Evolutionary conservation across 2,329 filamentous ascomycete genomes (phyloP).

Genomic region (Pseudocercospora fijiensis): DNA sequence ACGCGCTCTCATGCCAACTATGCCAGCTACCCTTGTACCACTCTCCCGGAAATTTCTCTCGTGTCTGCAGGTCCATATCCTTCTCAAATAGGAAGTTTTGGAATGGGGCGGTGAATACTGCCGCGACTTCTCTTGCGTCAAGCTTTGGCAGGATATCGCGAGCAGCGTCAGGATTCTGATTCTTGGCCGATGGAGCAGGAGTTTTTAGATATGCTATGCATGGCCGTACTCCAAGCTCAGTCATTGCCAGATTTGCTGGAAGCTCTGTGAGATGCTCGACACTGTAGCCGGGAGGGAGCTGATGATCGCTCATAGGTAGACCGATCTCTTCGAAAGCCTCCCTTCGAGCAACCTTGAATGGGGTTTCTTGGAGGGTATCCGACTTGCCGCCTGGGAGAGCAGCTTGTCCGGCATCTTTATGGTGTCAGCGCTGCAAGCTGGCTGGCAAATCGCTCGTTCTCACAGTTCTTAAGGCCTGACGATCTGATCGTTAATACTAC

Average conservation of each 20-base stretch:
- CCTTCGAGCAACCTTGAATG: slow-evolving; percentile 78
- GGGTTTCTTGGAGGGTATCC: slow-evolving; percentile 55
- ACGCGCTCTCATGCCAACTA: slow-evolving; percentile 72
- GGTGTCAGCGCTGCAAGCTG: slow-evolving; percentile 3
- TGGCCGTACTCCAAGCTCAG: slow-evolving; percentile 51
- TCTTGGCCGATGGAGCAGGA: slow-evolving; percentile 51
- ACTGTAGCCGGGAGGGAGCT: slow-evolving; percentile 72
- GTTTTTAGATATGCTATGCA: slow-evolving; percentile 60
- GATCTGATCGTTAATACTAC: slow-evolving; percentile 64
- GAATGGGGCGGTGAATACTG: slow-evolving; percentile 88
- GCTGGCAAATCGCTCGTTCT: slow-evolving; percentile 13
- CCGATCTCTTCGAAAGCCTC: slow-evolving; percentile 95
- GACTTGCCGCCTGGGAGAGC: slow-evolving; percentile 57
- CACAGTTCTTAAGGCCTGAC: slow-evolving; percentile 58
- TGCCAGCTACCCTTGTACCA: slow-evolving; percentile 90
- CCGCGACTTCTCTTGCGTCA: slow-evolving; percentile 87
- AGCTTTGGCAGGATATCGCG: slow-evolving; percentile 62
- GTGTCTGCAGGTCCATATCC: slow-evolving; percentile 52
- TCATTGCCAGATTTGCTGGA: slow-evolving; percentile 57
- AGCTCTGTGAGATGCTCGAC: slow-evolving; percentile 87
- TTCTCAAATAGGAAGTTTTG: slow-evolving; percentile 70
- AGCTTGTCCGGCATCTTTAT: slow-evolving; percentile 50
- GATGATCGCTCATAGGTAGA: slow-evolving; percentile 67
- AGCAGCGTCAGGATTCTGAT: slow-evolving; percentile 57
- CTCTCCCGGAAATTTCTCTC: slow-evolving; percentile 48